Percentiles rank a stretch among this genome's conserved stretches.
These are phyloP conservation scores for Coniochaeta pulveracea DNA, from an alignment of 2,329 filamentous ascomycete species.

Conservation along the genomic window DNA sequence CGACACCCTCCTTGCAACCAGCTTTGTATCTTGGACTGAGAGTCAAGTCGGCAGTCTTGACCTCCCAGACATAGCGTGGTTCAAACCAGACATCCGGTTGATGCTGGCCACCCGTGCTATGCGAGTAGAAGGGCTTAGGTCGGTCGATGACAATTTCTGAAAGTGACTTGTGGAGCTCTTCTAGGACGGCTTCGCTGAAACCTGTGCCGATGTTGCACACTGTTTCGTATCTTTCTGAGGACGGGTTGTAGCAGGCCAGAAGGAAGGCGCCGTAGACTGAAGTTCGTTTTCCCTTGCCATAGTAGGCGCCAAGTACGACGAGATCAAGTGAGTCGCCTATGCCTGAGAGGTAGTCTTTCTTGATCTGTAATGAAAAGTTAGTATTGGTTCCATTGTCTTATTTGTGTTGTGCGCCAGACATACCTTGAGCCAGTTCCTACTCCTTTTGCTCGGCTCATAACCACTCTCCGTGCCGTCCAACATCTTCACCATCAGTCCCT, in stretches of 20 bases:
- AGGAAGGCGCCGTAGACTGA: constrained; percentile 94
- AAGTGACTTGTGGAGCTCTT: constrained; percentile 69
- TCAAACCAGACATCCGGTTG: constrained; percentile 99
- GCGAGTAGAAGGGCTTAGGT: constrained; percentile 88
- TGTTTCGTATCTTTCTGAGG: constrained; percentile 76
- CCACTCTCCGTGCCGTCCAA: constrained; percentile 83
- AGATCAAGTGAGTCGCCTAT: constrained; percentile 94
- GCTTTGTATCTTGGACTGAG: constrained; percentile 88
- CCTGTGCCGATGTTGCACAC: constrained; percentile 98
- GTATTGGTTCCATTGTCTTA: background rate
- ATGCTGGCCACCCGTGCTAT: constrained; percentile 74
- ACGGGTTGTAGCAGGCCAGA: constrained; percentile 82
- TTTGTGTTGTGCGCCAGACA: constrained; percentile 7
- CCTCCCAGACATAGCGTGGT: constrained; percentile 89
- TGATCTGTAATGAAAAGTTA: constrained; percentile 48
- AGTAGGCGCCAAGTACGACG: constrained; percentile 89
- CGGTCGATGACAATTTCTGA: constrained; percentile 72
- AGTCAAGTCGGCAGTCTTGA: constrained; percentile 91
- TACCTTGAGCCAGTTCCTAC: constrained; percentile 96
- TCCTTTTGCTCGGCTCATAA: constrained; percentile 92
- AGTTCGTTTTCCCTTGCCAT: constrained; percentile 89
- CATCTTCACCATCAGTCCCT: constrained; percentile 99
- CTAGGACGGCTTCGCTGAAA: constrained; percentile 89
- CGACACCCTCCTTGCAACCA: constrained; percentile 71
- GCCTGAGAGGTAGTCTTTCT: constrained; percentile 93